Conservation (phyloP, 805 yeast species). For the Yamadazyma laniorum region DNA sequence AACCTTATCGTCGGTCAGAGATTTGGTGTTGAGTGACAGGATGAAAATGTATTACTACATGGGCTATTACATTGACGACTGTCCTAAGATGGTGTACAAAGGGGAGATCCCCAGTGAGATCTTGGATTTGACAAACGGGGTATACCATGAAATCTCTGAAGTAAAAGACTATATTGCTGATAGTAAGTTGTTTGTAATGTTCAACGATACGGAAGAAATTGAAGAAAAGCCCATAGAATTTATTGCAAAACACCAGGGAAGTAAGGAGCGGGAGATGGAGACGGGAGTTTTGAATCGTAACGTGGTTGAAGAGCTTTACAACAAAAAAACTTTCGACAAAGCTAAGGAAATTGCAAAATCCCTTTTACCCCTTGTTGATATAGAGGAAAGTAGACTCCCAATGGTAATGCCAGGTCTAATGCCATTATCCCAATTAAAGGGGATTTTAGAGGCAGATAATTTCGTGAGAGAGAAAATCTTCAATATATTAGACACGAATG, state of each 20-base stretch:
- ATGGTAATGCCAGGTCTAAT: conserved; percentile 13
- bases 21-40: conserved; percentile 52
- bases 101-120: conserved; percentile 74
- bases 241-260: conserved; percentile 10
- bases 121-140: conserved; percentile 51
- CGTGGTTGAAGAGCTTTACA: conserved; percentile 20
- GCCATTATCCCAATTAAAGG: conserved; percentile 11
- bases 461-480: background rate
- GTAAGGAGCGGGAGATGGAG: conserved; percentile 13
- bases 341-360: conserved; percentile 19
- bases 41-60: conserved; percentile 58
- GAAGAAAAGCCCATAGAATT: conserved; percentile 10
- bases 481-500: background rate
- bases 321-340: conserved; percentile 12
- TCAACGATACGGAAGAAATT: conserved; percentile 9
- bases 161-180: conserved; percentile 25
- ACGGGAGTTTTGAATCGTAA: conserved; percentile 13
- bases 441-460: conserved; percentile 5
- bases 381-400: conserved; percentile 8
- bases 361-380: conserved; percentile 15
- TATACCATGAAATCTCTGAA: conserved; percentile 39
- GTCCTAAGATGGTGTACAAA: conserved; percentile 81
- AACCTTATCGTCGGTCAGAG: conserved; percentile 71
- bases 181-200: conserved; percentile 32
- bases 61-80: conserved; percentile 79